phyloP scores from a whole-genome alignment of 441 rosid species.

The Gossypium trilobum region DNA sequence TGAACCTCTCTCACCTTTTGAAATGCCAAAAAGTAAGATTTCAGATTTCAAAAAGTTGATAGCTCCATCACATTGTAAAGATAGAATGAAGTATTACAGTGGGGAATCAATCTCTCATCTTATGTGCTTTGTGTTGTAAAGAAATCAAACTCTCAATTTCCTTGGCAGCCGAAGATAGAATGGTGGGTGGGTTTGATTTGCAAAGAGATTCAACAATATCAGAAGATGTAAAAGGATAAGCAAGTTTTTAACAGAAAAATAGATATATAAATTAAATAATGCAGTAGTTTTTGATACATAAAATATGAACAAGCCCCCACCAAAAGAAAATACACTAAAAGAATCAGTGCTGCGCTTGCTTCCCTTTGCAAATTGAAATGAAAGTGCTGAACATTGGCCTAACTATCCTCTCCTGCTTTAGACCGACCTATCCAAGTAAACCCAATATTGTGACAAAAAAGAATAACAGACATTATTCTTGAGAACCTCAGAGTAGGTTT shows the following conservation, averaged over 20 bases:
- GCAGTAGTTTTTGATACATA: not conserved
- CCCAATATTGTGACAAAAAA: not conserved
- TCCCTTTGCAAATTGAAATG: conserved; percentile 3
- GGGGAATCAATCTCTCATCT: not conserved
- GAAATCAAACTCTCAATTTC: too few relatives aligned
- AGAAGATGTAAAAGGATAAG: not conserved
- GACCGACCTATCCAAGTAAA: not conserved
- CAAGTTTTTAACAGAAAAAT: not conserved
- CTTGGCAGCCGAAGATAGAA: too few relatives aligned
- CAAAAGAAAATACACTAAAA: not conserved
- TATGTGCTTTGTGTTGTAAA: too few relatives aligned
- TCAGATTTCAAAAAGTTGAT: not conserved
- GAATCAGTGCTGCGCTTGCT: not conserved
- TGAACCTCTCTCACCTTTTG: not conserved
- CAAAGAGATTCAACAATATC: not conserved
- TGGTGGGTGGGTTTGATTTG: not conserved
- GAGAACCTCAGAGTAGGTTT: conserved; percentile 15
- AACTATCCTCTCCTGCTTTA: not conserved
- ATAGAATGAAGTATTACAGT: not conserved
- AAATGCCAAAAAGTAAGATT: not conserved
- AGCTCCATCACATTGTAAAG: not conserved
- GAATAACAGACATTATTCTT: conserved; percentile 21
- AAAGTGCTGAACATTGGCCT: not conserved
- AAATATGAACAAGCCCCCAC: not conserved
- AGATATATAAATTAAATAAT: not conserved